A percentile compares a stretch with the other conserved stretches of the same genome.
These are phyloP conservation scores for Antrodiella citrinella DNA, from an alignment of 768 basidiomycete genomes.

Conservation along the genomic window DNA sequence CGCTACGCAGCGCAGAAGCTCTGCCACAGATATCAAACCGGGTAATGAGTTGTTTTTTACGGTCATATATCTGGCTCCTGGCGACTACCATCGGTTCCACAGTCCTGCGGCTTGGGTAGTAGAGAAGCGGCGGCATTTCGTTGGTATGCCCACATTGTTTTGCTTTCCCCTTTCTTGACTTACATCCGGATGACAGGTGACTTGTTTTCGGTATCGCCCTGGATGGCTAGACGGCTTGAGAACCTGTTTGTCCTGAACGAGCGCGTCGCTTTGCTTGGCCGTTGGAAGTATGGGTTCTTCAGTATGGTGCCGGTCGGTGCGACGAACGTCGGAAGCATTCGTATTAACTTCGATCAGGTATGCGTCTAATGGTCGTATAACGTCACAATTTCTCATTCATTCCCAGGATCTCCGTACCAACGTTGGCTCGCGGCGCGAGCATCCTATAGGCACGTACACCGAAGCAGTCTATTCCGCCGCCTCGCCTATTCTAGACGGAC, in stretches of 20 bases:
- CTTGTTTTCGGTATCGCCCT: conserved; percentile 93
- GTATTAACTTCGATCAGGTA: conserved; percentile 90
- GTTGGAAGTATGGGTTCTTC: conserved; percentile 96
- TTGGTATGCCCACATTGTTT: conserved; percentile 42
- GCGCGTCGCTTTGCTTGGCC: conserved; percentile 87
- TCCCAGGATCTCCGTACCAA: conserved; percentile 81
- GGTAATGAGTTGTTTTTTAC: conserved; percentile 87
- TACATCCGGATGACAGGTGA: conserved; percentile 49
- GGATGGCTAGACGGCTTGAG: conserved; percentile 84
- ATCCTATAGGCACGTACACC: conserved; percentile 78
- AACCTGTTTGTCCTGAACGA: conserved; percentile 98
- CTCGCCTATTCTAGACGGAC: conserved; percentile 75
- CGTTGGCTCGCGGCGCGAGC: conserved; percentile 56
- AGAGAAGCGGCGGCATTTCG: conserved; percentile 90
- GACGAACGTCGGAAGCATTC: conserved; percentile 95
- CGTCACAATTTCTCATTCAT: neutral
- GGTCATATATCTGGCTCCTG: conserved; percentile 96
- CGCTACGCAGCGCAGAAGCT: conserved; percentile 28
- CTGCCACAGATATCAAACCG: conserved; percentile 46
- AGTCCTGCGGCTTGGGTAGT: conserved; percentile 96
- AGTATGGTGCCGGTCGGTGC: conserved; percentile 97
- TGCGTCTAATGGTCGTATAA: conserved; percentile 4
- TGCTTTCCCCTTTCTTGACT: neutral
- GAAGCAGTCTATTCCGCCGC: conserved; percentile 90
- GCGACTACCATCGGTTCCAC: conserved; percentile 98